Evolutionary conservation across 1,139 yeast genomes (phyloP).

Genomic region (Pneumocystis jirovecii): DNA sequence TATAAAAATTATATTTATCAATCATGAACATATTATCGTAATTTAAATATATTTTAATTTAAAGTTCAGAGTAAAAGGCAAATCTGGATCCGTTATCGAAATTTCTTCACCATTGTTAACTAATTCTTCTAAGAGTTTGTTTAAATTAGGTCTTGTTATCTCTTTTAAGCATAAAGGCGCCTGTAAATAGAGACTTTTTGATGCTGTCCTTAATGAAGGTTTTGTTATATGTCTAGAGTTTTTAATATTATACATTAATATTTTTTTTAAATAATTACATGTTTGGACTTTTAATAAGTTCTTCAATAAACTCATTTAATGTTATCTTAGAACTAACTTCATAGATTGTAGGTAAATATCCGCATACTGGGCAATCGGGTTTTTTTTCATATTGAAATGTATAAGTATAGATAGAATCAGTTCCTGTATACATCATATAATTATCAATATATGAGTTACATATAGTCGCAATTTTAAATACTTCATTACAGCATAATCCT

Average conservation of each 20-base stretch:
- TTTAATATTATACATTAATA: slow-evolving; percentile 18
- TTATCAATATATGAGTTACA: slow-evolving; percentile 56
- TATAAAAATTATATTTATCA: not conserved
- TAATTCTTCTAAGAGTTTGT: slow-evolving; percentile 27
- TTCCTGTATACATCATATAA: slow-evolving; percentile 79
- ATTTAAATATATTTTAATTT: slow-evolving; percentile 4
- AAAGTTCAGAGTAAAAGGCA: slow-evolving; percentile 33
- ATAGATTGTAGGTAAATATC: slow-evolving; percentile 29
- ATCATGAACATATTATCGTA: not conserved
- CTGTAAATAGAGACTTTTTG: slow-evolving; percentile 34
- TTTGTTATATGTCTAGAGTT: slow-evolving; percentile 30
- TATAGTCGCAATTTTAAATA: slow-evolving; percentile 59
- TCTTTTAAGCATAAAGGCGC: slow-evolving; percentile 39
- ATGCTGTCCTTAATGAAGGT: slow-evolving; percentile 39
- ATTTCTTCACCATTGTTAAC: slow-evolving; percentile 36
- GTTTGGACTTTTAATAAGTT: slow-evolving; percentile 22
- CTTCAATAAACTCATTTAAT: slow-evolving; percentile 35
- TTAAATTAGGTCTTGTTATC: slow-evolving; percentile 36
- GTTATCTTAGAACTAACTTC: slow-evolving; percentile 29
- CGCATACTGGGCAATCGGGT: slow-evolving; percentile 63
- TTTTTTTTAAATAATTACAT: slow-evolving; percentile 13
- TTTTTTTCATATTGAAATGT: slow-evolving; percentile 50
- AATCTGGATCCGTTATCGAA: slow-evolving; percentile 40
- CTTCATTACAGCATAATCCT: slow-evolving; percentile 81
- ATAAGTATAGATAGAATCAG: slow-evolving; percentile 59